phyloP scores from a whole-genome alignment of 495 filamentous ascomycete genomes.

The Hyaloscypha variabilis region DNA sequence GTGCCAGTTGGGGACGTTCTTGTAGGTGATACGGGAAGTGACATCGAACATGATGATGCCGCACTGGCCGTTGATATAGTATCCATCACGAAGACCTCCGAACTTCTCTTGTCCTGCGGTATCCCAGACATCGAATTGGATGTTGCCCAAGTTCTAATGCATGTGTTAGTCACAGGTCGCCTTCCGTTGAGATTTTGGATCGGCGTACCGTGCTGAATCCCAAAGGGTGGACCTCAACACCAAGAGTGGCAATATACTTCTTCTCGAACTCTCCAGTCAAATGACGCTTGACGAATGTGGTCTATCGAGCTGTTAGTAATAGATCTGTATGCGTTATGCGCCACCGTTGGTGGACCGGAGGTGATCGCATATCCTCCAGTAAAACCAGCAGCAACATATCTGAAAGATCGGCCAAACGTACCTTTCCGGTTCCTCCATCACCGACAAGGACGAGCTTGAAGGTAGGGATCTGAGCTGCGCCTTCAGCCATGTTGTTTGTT shows the following conservation, averaged over 20 bases:
- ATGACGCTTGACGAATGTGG: constrained; percentile 99
- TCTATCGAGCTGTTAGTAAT: constrained; percentile 57
- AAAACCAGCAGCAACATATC: constrained; percentile 6
- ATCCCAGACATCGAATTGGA: constrained; percentile 99
- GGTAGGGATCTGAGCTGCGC: constrained; percentile 56
- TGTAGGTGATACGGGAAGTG: constrained; percentile 99
- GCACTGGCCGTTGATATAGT: constrained; percentile 99
- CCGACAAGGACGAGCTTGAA: constrained; percentile 99
- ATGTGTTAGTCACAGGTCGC: constrained; percentile 41
- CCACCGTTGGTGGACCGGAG: constrained; percentile 16
- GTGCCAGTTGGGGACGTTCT: constrained; percentile 99
- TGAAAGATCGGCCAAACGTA: constrained; percentile 44
- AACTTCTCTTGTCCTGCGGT: constrained; percentile 99
- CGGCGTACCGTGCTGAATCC: constrained; percentile 86
- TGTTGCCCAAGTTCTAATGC: constrained; percentile 86
- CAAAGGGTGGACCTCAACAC: constrained; percentile 98
- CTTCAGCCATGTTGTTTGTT: constrained; percentile 61
- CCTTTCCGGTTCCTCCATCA: constrained; percentile 99
- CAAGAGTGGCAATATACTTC: constrained; percentile 99
- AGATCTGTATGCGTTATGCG: constrained; percentile 14
- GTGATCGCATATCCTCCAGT: not conserved
- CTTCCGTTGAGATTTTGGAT: not conserved
- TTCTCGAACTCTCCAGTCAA: constrained; percentile 99
- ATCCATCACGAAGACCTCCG: constrained; percentile 98
- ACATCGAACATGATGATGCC: constrained; percentile 99